A percentile compares a stretch with the other conserved stretches of the same genome.
These are phyloP conservation scores for Phanerodontia chrysosporium DNA, from an alignment of 768 basidiomycete genomes.

Conservation along the genomic window DNA sequence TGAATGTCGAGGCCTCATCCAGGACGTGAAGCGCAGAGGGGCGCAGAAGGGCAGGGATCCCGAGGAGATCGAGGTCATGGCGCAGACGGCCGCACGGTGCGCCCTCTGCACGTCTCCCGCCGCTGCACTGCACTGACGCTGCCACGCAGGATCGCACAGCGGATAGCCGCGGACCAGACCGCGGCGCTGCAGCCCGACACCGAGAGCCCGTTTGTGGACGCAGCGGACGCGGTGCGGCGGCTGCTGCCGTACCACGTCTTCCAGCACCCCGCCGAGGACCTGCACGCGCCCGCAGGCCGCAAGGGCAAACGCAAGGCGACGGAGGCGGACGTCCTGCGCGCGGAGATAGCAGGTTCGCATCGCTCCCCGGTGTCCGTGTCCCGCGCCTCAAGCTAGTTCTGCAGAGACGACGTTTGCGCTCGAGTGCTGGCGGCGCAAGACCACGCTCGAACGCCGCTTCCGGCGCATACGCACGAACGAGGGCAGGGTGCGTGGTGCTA, in stretches of 20 bases:
- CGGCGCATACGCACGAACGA: conserved; percentile 45
- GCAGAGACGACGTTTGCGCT: conserved; percentile 70
- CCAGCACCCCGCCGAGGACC: conserved; percentile 68
- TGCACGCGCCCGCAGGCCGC: conserved; percentile 29
- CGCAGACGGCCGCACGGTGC: conserved; percentile 47
- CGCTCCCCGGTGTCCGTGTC: conserved; percentile 6
- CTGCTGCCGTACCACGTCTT: conserved; percentile 79
- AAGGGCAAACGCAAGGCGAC: conserved; percentile 67
- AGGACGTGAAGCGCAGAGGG: conserved; percentile 12
- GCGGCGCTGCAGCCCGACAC: conserved; percentile 59
- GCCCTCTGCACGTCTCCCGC: conserved; percentile 9
- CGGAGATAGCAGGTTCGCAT: conserved; percentile 50
- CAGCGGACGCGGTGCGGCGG: conserved; percentile 60
- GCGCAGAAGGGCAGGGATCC: conserved; percentile 34
- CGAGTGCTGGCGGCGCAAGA: conserved; percentile 56
- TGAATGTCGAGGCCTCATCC: conserved; percentile 18
- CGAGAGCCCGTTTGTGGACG: conserved; percentile 63
- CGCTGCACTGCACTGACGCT: neutral
- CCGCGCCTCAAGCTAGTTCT: neutral
- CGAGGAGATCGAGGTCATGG: conserved; percentile 49
- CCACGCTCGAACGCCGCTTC: conserved; percentile 56
- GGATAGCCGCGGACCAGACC: conserved; percentile 56
- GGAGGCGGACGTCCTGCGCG: conserved; percentile 34
- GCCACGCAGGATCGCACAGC: conserved; percentile 27
- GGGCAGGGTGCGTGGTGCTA: conserved; percentile 47